Conservation (phyloP, 1,284 basidiomycete species). For the Cryptococcus maquisensis region DNA sequence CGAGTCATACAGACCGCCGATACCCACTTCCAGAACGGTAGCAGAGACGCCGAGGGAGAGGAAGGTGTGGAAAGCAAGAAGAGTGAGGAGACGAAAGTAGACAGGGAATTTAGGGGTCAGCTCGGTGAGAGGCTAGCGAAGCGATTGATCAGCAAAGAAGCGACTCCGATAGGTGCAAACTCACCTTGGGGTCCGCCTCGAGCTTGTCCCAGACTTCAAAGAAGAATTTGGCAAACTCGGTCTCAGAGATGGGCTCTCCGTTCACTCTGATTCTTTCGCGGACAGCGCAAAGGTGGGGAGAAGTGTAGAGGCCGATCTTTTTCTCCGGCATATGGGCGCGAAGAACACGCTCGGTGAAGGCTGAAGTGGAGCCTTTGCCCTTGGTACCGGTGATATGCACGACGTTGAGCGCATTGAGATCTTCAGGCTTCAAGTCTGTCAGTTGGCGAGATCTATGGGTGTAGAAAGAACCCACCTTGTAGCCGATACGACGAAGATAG, state of each 20-base stretch:
- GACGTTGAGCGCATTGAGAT: slow-evolving; percentile 85
- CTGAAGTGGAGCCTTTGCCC: slow-evolving; percentile 96
- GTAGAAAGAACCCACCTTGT: slow-evolving; percentile 59
- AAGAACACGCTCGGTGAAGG: slow-evolving; percentile 64
- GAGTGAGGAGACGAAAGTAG: slow-evolving; percentile 91
- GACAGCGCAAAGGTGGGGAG: slow-evolving; percentile 93
- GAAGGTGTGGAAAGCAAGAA: slow-evolving; percentile 90
- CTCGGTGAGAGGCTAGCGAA: slow-evolving; percentile 48
- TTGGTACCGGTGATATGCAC: slow-evolving; percentile 98
- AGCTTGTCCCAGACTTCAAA: slow-evolving; percentile 95
- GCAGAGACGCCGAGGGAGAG: slow-evolving; percentile 68
- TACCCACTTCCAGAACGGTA: slow-evolving; percentile 93
- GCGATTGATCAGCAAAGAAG: neutral
- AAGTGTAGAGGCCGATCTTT: slow-evolving; percentile 74
- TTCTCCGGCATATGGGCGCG: slow-evolving; percentile 36
- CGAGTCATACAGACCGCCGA: slow-evolving; percentile 91
- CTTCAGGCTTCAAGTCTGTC: slow-evolving; percentile 57
- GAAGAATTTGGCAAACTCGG: slow-evolving; percentile 83
- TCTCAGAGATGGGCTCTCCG: slow-evolving; percentile 81
- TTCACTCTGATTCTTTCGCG: slow-evolving; percentile 94
- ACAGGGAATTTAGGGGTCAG: slow-evolving; percentile 64
- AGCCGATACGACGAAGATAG: slow-evolving; percentile 82
- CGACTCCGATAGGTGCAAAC: slow-evolving; percentile 12
- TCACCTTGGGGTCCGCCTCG: slow-evolving; percentile 62
- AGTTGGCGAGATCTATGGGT: no score